phyloP scores from a whole-genome alignment of 2,329 filamentous ascomycete genomes.

The Westerdykella sp. region DNA sequence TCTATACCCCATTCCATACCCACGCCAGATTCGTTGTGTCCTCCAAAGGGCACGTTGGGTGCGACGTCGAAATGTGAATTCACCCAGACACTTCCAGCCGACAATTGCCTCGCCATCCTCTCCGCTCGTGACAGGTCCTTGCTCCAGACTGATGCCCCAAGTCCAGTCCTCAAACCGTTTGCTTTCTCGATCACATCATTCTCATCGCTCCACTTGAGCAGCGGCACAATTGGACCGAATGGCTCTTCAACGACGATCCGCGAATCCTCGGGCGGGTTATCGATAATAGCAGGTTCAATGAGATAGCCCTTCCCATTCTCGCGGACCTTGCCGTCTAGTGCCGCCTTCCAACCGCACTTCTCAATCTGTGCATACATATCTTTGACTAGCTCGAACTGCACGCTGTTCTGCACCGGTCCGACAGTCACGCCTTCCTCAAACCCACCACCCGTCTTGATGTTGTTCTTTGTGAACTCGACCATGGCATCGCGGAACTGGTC shows the following conservation, averaged over 20 bases:
- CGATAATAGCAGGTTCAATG: slow-evolving; percentile 52
- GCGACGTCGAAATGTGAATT: slow-evolving; percentile 39
- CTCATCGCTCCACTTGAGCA: slow-evolving; percentile 55
- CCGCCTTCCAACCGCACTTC: slow-evolving; percentile 45
- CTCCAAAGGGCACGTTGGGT: slow-evolving; percentile 53
- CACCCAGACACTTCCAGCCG: slow-evolving; percentile 49
- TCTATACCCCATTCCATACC: slow-evolving; percentile 56
- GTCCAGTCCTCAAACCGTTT: slow-evolving; percentile 43
- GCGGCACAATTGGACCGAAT: slow-evolving; percentile 56
- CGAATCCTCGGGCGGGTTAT: slow-evolving; percentile 49
- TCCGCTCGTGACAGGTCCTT: slow-evolving; percentile 43
- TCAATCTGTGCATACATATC: slow-evolving; percentile 50
- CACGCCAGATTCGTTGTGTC: slow-evolving; percentile 71
- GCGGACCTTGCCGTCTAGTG: slow-evolving; percentile 27
- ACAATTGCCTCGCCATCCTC: slow-evolving; percentile 40
- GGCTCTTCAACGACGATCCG: slow-evolving; percentile 53
- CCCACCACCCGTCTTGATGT: slow-evolving; percentile 35
- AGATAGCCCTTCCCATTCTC: slow-evolving; percentile 43
- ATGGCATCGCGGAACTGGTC: slow-evolving; percentile 47
- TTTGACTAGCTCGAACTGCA: slow-evolving; percentile 45
- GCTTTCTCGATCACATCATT: slow-evolving; percentile 38
- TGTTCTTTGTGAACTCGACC: slow-evolving; percentile 38
- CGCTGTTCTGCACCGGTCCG: slow-evolving; percentile 34
- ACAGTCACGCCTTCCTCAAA: slow-evolving; percentile 40
- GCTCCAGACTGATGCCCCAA: slow-evolving; percentile 49